Conservation (phyloP, 2,329 filamentous ascomycete species). For the Ascochyta fabae region DNA sequence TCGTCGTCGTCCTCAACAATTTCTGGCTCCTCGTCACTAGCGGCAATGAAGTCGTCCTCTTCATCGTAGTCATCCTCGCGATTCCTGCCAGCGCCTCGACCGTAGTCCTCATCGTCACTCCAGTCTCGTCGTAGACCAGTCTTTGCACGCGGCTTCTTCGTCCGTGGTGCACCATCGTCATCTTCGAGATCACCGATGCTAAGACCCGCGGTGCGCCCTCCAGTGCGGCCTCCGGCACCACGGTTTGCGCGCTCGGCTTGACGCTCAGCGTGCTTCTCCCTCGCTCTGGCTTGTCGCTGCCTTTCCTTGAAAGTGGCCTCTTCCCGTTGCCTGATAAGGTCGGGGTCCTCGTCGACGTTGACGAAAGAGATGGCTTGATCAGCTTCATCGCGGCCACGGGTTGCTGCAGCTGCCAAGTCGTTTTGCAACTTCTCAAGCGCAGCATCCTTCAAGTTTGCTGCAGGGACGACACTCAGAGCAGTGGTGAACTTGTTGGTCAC, state of each 20-base stretch:
- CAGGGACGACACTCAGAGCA: constrained; percentile 72
- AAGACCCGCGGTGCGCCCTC: constrained; percentile 64
- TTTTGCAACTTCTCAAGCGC: constrained; percentile 72
- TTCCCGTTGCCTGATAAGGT: constrained; percentile 74
- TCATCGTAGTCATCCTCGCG: constrained; percentile 79
- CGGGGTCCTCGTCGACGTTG: constrained; percentile 74
- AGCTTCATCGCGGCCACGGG: constrained; percentile 53
- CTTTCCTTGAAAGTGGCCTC: constrained; percentile 78
- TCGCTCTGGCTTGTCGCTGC: constrained; percentile 65
- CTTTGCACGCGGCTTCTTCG: constrained; percentile 45
- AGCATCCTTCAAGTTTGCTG: constrained; percentile 71
- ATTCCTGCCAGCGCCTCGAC: constrained; percentile 61
- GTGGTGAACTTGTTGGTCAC: constrained; percentile 79
- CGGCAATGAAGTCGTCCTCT: constrained; percentile 79
- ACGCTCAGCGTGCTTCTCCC: constrained; percentile 71
- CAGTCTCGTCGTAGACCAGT: constrained; percentile 53
- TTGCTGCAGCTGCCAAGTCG: constrained; percentile 69
- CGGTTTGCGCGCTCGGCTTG: constrained; percentile 64
- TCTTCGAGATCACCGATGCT: constrained; percentile 65
- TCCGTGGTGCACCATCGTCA: constrained; percentile 49
- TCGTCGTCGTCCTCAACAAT: constrained; percentile 66
- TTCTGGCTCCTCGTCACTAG: constrained; percentile 73
- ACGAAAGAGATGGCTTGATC: constrained; percentile 69
- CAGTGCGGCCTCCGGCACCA: constrained; percentile 55
- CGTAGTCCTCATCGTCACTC: constrained; percentile 81